Percentiles rank a stretch among this genome's conserved stretches.
phyloP scores from a whole-genome alignment of 306 rosid species.

The Castanea sativa region DNA sequence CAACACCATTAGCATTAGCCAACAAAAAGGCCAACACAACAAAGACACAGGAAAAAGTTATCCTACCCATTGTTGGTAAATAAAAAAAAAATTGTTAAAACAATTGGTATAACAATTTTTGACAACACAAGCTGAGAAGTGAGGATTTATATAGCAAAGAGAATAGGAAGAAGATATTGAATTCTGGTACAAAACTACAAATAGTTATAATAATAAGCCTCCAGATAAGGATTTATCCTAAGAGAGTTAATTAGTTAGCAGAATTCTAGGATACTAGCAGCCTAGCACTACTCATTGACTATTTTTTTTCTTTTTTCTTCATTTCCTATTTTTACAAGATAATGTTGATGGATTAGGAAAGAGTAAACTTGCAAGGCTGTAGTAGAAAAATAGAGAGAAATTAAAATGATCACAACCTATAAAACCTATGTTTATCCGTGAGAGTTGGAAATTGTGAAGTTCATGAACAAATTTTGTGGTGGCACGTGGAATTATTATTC shows the following conservation, averaged over 20 bases:
- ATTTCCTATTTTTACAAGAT: not conserved
- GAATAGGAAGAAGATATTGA: not conserved
- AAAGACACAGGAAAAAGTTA: not conserved
- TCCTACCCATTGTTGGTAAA: constrained; percentile 21
- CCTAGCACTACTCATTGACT: not conserved
- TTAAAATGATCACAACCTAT: too few species aligned
- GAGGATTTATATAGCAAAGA: not conserved
- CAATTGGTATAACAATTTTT: not conserved
- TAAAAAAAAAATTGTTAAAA: not conserved
- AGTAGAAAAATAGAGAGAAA: too few species aligned
- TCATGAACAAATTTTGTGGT: too few species aligned
- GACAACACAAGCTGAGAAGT: not conserved
- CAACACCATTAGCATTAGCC: not conserved
- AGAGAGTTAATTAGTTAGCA: not conserved
- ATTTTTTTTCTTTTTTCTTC: not conserved
- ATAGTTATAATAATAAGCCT: not conserved
- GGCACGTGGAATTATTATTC: too few species aligned
- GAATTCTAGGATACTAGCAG: not conserved
- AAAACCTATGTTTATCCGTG: too few species aligned
- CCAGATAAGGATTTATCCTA: not conserved
- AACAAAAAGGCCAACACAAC: constrained; percentile 13
- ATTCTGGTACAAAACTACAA: not conserved
- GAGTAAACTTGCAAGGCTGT: too few species aligned
- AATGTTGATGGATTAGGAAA: too few species aligned
- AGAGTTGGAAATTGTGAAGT: too few species aligned